Evolutionary conservation across 2,329 filamentous ascomycete species (phyloP), one percentile per base, ranked within the genome.

Genomic region (Stagonosporopsis tanaceti): DNA sequence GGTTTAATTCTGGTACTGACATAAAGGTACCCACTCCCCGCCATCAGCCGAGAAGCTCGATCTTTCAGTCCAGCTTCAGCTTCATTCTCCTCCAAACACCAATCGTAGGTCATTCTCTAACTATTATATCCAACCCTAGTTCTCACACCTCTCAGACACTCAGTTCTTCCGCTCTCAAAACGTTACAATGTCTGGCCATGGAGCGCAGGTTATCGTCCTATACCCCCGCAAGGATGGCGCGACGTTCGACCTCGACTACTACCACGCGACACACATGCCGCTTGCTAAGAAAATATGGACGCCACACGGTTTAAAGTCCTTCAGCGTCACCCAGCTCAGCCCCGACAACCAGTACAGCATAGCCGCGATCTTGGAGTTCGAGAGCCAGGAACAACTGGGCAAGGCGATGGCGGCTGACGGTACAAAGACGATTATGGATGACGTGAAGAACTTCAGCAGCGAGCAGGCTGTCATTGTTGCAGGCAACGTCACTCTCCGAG

Each of bases 221-320:
- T 84, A 83, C 67, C 79, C 80, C 4, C 67, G 72, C 45, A 77
- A 71, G n/a, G 65, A 69, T 35, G 72, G 70, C 58, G 55, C 65
- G n/a, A 77, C 61, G 11, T 84, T 84, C 73, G 70, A 84, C 71
- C 70, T 81, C 62, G 74, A 81, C 32, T 84, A 84, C 76, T 84
- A 83, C 66, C 65, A 82, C 35, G 52, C 64, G 3, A 76, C 60
- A 20, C 81, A 84, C 73, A 80, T 84, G 77, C 76, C 78, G 1
- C 68, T 84, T 2, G 78, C 78, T 15, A 57, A 67, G 27, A 70
- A 76, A 45, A 59, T 63, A 25, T 83, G 81, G 80, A 59, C 51
- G 0, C 57, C 66, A 1, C 63, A 71, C 47, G 82, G 82, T 38
- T 68, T 84, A 4, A 74, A 69, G 40, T 59, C 55, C 3, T 74